Percentiles rank a stretch among this genome's conserved stretches.
These are phyloP conservation scores for Didymellaceae sp. DNA, from an alignment of 2,329 filamentous ascomycete species.

Conservation along the genomic window DNA sequence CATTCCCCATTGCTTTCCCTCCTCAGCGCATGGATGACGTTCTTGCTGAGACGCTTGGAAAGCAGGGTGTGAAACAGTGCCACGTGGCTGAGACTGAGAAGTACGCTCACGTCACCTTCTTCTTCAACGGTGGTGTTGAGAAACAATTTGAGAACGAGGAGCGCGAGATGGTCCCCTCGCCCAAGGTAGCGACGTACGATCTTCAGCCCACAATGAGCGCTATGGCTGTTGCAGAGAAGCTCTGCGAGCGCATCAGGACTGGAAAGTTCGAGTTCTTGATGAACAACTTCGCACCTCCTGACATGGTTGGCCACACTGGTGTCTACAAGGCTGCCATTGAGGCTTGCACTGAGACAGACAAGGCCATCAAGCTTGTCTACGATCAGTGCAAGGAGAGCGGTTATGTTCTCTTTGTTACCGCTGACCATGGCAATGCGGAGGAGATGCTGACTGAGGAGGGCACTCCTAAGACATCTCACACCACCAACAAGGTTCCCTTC, in stretches of 20 bases:
- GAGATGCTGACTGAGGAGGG: constrained; percentile 98
- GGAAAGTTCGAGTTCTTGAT: constrained; percentile 94
- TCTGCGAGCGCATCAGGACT: constrained; percentile 83
- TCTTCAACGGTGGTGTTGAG: constrained; percentile 99
- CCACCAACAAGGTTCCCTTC: constrained; percentile 96
- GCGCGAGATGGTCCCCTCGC: constrained; percentile 92
- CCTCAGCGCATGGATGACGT: constrained; percentile 98
- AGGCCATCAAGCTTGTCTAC: constrained; percentile 89
- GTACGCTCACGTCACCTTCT: constrained; percentile 99
- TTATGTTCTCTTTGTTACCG: constrained; percentile 93
- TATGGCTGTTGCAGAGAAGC: constrained; percentile 85
- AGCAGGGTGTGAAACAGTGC: constrained; percentile 88
- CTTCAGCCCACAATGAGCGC: constrained; percentile 95
- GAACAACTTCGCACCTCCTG: constrained; percentile 99
- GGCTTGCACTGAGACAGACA: constrained; percentile 85
- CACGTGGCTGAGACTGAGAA: constrained; percentile 99
- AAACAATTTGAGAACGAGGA: constrained; percentile 92
- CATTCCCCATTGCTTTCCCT: constrained; percentile 89
- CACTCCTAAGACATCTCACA: constrained; percentile 97
- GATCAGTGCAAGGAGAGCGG: constrained; percentile 92
- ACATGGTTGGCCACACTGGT: constrained; percentile 99
- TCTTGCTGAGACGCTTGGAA: constrained; percentile 94
- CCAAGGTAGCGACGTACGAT: constrained; percentile 96
- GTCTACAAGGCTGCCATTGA: constrained; percentile 93
- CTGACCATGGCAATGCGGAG: constrained; percentile 96